These are phyloP conservation scores for Fusarium sp. DNA, from an alignment of 2,329 filamentous ascomycete species.

Conservation along the genomic window DNA sequence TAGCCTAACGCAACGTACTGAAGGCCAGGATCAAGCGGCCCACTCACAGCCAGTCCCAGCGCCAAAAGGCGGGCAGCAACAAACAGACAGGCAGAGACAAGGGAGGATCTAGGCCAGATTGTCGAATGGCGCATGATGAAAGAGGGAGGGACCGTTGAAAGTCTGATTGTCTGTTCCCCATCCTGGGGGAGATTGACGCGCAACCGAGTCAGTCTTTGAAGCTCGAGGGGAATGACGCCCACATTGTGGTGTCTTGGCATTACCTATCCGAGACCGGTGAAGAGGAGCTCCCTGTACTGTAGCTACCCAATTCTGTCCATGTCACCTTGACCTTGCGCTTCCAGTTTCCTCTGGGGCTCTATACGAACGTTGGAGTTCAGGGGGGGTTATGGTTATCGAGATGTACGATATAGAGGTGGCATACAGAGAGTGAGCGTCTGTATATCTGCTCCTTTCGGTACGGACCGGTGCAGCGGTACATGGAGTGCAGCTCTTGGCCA, in stretches of 20 bases:
- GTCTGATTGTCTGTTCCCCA: conserved; percentile 3
- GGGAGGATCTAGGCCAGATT: conserved; percentile 1
- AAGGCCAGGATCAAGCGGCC: conserved; percentile 3
- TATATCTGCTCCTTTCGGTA: background rate
- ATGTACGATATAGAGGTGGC: background rate
- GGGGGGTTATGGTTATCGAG: background rate
- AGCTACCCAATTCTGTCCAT: background rate
- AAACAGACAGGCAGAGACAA: background rate
- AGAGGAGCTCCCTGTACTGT: background rate
- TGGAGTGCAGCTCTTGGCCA: background rate
- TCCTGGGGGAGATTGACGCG: background rate
- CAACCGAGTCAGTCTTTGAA: background rate
- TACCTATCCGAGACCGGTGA: background rate
- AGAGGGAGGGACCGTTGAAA: conserved; percentile 11
- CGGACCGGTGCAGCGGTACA: background rate
- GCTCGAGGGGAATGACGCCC: background rate
- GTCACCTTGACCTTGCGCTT: background rate
- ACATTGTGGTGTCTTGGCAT: background rate
- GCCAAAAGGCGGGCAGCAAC: conserved; percentile 14
- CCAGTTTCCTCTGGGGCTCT: background rate
- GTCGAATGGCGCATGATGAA: conserved; percentile 6
- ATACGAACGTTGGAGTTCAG: background rate
- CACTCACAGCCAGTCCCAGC: conserved; percentile 1
- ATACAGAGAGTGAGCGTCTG: background rate
- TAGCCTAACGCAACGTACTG: conserved; percentile 2